phyloP scores from a whole-genome alignment of 805 yeast species.

The Kluyveromyces aestuarii region DNA sequence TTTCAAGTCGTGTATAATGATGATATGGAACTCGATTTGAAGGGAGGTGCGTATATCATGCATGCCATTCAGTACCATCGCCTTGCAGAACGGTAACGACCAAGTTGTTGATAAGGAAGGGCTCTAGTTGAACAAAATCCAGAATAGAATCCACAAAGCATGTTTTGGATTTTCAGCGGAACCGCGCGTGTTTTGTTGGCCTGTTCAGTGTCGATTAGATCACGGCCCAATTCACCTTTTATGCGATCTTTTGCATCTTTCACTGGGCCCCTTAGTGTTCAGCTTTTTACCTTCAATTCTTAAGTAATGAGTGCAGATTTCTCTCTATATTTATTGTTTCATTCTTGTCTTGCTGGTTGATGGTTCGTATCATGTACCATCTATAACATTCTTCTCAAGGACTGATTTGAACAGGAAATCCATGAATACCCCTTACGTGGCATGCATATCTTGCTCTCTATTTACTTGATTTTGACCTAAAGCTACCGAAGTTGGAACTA shows the following conservation, averaged over 20 bases:
- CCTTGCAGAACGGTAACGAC: not conserved
- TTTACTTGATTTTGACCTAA: not conserved
- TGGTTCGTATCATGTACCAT: no score
- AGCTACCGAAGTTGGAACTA: not conserved
- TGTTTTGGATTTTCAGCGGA: not conserved
- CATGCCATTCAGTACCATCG: no score
- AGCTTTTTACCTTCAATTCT: no score
- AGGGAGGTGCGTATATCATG: not conserved
- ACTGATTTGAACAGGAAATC: no score
- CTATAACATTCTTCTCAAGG: not conserved
- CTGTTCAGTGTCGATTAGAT: not conserved
- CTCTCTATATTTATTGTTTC: no score
- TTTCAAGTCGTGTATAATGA: not conserved
- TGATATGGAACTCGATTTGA: not conserved
- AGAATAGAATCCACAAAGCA: not conserved
- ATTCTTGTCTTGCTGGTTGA: no score
- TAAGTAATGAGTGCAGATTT: no score
- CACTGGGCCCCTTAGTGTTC: not conserved
- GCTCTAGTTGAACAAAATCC: not conserved
- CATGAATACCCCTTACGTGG: no score
- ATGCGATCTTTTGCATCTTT: not conserved
- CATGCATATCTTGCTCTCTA: no score
- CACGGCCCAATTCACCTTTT: not conserved
- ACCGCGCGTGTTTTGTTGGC: not conserved
- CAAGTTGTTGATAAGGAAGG: not conserved